Evolutionary conservation across 345 rosid genomes (phyloP).

Genomic region (Eucalyptus cloeziana): DNA sequence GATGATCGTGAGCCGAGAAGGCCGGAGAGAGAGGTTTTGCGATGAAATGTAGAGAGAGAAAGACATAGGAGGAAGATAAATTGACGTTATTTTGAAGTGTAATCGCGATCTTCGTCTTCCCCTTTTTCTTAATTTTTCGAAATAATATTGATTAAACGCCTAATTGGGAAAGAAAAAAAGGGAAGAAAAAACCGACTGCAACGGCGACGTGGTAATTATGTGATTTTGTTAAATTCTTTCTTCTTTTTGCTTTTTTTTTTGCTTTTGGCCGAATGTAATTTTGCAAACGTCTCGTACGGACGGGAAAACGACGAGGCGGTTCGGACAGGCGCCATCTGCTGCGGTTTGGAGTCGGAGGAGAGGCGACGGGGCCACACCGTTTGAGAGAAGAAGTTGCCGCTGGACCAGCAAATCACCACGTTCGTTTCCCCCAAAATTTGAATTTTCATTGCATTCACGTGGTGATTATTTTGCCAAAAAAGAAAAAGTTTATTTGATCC

Average conservation of each 20-base stretch:
- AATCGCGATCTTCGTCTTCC: background rate
- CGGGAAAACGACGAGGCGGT: background rate
- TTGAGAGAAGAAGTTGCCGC: background rate
- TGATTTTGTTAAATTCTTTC: background rate
- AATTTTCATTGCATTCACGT: background rate
- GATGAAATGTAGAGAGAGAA: background rate
- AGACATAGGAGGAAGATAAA: background rate
- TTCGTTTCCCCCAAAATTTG: background rate
- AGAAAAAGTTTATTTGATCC: background rate
- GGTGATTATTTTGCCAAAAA: background rate
- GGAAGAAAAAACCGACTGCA: background rate
- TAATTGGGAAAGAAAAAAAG: background rate
- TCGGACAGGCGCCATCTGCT: background rate
- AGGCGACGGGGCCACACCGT: background rate
- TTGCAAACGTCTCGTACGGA: background rate
- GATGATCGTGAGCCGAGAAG: background rate
- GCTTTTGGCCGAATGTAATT: background rate
- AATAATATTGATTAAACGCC: background rate
- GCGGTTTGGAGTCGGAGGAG: background rate
- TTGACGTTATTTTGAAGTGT: background rate
- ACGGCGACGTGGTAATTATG: background rate
- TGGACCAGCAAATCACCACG: background rate
- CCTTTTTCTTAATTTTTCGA: too few relatives aligned
- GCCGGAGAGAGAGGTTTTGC: background rate
- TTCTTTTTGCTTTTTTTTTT: background rate